Evolutionary conservation across 2,329 filamentous ascomycete genomes (phyloP).

Genomic region (Trichoderma asperellum): DNA sequence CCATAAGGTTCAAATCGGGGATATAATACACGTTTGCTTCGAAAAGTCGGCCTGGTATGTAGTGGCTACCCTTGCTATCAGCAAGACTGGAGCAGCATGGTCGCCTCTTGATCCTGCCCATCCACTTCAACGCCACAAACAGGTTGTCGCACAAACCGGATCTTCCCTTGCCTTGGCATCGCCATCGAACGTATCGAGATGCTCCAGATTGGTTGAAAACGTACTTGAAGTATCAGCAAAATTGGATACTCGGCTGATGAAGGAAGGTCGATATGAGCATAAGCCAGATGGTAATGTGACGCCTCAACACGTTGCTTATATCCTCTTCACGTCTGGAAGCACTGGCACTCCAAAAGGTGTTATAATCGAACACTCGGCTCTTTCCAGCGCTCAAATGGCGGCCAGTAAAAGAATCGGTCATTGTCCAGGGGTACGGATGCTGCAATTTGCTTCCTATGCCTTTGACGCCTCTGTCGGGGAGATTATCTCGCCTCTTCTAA

Average conservation of each 20-base stretch:
- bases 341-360: constrained; percentile 33
- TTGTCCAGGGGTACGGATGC: constrained; percentile 9
- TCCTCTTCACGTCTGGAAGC: constrained; percentile 32
- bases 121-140: background rate
- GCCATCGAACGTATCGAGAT: background rate
- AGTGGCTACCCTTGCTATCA: constrained; percentile 35
- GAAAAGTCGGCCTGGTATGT: constrained; percentile 34
- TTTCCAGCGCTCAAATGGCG: constrained; percentile 8
- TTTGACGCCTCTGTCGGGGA: constrained; percentile 19
- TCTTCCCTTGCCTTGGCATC: constrained; percentile 4
- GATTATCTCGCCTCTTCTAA: constrained; percentile 10
- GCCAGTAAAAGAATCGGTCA: background rate
- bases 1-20: constrained; percentile 33
- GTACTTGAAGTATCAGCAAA: background rate
- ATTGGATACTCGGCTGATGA: background rate
- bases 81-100: constrained; percentile 36
- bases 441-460: constrained; percentile 23
- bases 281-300: background rate
- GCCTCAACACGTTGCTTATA: constrained; percentile 27
- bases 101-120: constrained; percentile 22
- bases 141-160: constrained; percentile 1
- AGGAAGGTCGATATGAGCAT: background rate
- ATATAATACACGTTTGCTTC: constrained; percentile 29
- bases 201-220: background rate
- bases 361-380: constrained; percentile 29